Base-by-base conservation (phyloP, 164 flowering plant species). In the Saururus chinensis region DNA sequence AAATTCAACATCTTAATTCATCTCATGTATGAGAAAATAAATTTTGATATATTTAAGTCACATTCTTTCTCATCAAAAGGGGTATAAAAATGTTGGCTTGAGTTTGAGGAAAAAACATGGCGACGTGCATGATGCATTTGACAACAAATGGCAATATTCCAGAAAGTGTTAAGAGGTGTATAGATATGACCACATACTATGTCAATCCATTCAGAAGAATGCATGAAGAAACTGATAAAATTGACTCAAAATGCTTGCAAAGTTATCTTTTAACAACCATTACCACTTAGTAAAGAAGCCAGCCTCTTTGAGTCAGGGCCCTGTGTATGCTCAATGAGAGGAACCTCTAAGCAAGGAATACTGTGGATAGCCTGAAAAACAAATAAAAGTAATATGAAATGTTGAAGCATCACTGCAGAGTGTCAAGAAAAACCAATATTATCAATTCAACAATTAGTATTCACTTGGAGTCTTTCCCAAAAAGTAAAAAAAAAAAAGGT, bases 271-370 rank as follows among this genome's bases (percentile, higher is more conserved):
- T 30, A 30, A 10, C 13, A 41, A 53, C 51, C 67, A 59, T 56
- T 77, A 92, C 96, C 87, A 59, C 74, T 70, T 65, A 93, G 66
- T 51, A 86, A 51, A 40, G 82, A 70, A 51, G 86, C 45, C 61
- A 90, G 96, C 71, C 67, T 75, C 56, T 83, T 77, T 60, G 72
- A 68, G 74, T 90, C 97, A 72, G 96, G 95, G 16, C 93, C 96
- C 57, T 75, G 69, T 7, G 76, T 68, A 68, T 93, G 99, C 76
- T 90, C 83, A 58, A 93, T 81, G 23, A 93, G 89, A 25, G 99
- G 99, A 67, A 93, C 80, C 82, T 93, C 99, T 80, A 90, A 72
- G 69, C 91, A 88, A 57, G 67, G 66, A 63, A 93, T 68, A 13
- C 87, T 87, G 73, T 78, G 85, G 53, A 74, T 76, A 11, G 79